Evolutionary conservation across 495 filamentous ascomycete species (phyloP).

Genomic region (Hypomontagnella monticulosa): DNA sequence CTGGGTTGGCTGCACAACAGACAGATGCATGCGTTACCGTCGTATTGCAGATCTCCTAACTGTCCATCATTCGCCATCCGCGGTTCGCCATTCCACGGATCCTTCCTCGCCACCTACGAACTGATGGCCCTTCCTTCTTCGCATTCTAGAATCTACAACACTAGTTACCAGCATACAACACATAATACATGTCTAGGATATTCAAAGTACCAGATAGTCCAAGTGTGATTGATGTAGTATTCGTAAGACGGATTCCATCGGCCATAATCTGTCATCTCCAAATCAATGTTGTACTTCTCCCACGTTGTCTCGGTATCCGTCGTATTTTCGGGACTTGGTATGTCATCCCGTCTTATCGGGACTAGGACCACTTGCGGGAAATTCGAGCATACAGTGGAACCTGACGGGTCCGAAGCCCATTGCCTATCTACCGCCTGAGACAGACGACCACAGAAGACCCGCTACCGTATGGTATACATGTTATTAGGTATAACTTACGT

Average conservation of each 20-base stretch:
- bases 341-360: constrained; percentile 15
- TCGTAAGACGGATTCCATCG: constrained; percentile 34
- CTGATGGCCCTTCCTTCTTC: constrained; percentile 2
- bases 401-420: too few relatives aligned
- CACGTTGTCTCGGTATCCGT: constrained; percentile 18
- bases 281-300: constrained; percentile 21
- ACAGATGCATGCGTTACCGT: constrained; percentile 33
- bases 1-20: constrained; percentile 38
- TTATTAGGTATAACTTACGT: too few relatives aligned
- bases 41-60: constrained; percentile 27
- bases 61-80: constrained; percentile 33
- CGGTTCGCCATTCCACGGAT: constrained; percentile 15
- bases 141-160: constrained; percentile 21
- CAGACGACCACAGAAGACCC: too few relatives aligned
- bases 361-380: not conserved
- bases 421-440: too few relatives aligned
- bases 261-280: constrained; percentile 13
- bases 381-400: not conserved
- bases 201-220: not conserved
- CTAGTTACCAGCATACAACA: too few relatives aligned
- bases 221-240: constrained; percentile 16
- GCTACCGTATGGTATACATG: too few relatives aligned
- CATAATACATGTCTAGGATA: not conserved
- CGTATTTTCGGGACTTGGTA: constrained; percentile 8
- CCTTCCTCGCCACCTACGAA: constrained; percentile 25